Base-by-base conservation (phyloP, 192 early-diverging fungal genomes). In the Jimgerdemannia flammicorona region DNA sequence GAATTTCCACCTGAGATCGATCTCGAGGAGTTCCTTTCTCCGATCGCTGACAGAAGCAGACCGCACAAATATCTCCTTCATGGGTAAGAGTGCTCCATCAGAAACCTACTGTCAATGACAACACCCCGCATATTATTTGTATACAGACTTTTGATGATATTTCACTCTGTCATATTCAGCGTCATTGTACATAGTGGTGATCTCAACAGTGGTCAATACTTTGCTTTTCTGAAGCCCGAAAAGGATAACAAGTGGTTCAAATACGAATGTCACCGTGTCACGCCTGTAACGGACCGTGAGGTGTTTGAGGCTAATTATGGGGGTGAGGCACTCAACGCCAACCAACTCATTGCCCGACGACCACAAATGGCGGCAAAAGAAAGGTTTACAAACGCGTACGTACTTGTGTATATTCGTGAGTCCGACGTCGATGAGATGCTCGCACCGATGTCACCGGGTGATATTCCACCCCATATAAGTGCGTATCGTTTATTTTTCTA, bases 361-460 rank as follows among this genome's bases (percentile, higher is more conserved):
- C 29, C 29, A 29, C 29, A 70, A 18, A 75, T 78, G 70, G 79
- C 75, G 11, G 78, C 82, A 4, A 86, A 85, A 8, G 96, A 94
- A 78, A 91, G 95, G 41, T 97, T 94, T 78, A 96, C 94, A 4
- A 99, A 99, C 76, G 98, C 98, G 7, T 99, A 99, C 87, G 98
- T 99, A 97, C 85, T 99, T 80, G 96, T 98, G 40, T 99, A 99
- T 73, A 90, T 99, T 64, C 93, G 97, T 67, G 90, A 29, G 29
- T 29, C 29, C 29, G 29, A 29, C 1, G 29, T 29, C 29, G 29
- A 29, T 1, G 29, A 29, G 29, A 29, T 29, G 29, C 29, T 29
- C 29, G 29, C 29, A 29, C 29, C 29, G 29, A 29, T 29, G 29
- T 29, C 29, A 29, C 29, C 29, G 29, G 29, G 29, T 29, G 29